Evolutionary conservation across 805 yeast genomes (phyloP).

Genomic region (Clavispora asparagi): DNA sequence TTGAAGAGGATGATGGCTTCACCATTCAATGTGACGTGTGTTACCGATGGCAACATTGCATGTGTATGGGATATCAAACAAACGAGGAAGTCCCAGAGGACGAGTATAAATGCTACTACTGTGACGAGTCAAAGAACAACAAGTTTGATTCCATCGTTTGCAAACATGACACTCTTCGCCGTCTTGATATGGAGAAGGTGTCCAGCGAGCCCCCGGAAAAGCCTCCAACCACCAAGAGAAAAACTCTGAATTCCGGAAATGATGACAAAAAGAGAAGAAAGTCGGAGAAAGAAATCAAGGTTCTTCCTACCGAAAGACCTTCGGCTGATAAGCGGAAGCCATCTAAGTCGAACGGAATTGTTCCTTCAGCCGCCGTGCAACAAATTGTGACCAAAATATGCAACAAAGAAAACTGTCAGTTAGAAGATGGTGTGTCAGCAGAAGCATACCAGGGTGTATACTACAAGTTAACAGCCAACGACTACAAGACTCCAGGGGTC

Average conservation of each 20-base stretch:
- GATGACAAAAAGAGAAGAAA: conserved; percentile 28
- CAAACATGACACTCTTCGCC: conserved; percentile 22
- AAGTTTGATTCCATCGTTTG: conserved; percentile 37
- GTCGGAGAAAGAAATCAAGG: conserved; percentile 12
- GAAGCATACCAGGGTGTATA: conserved; percentile 52
- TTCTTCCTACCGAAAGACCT: conserved; percentile 2
- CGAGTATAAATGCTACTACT: conserved; percentile 67
- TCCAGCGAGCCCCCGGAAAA: conserved; percentile 14
- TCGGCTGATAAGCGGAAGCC: conserved; percentile 10
- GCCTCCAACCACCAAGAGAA: conserved; percentile 13
- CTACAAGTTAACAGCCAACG: conserved; percentile 40
- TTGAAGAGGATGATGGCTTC: conserved; percentile 85
- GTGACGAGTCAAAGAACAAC: conserved; percentile 48
- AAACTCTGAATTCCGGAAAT: conserved; percentile 18
- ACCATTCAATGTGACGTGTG: conserved; percentile 94
- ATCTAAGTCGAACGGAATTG: conserved; percentile 1
- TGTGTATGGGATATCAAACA: conserved; percentile 75
- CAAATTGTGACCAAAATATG: conserved; percentile 1
- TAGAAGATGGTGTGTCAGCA: conserved; percentile 36
- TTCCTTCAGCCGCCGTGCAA: conserved; percentile 3
- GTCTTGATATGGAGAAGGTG: conserved; percentile 26
- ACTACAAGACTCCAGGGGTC: conserved; percentile 36
- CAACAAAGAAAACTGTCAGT: conserved; percentile 41
- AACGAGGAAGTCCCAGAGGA: conserved; percentile 77
- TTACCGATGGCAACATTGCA: conserved; percentile 91